A percentile compares a stretch with the other conserved stretches of the same genome.
These are phyloP conservation scores for Candida arabinofermentans DNA, from an alignment of 805 yeast species.

Conservation along the genomic window DNA sequence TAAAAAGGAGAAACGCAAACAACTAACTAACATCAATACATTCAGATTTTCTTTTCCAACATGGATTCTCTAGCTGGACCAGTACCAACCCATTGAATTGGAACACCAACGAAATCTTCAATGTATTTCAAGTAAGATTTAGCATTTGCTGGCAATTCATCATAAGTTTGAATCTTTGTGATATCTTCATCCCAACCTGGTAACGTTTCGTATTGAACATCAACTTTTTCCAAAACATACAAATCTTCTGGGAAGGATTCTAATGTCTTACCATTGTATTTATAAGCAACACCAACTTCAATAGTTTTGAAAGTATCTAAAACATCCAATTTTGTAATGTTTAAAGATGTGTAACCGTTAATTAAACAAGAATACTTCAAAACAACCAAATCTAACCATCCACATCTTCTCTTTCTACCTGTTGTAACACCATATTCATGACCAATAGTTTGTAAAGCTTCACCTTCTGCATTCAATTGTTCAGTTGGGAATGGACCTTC, in stretches of 20 bases:
- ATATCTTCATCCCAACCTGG: conserved; percentile 95
- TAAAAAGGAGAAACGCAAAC: no score
- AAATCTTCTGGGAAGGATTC: conserved; percentile 92
- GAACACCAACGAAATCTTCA: conserved; percentile 79
- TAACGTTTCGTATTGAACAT: conserved; percentile 84
- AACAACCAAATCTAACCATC: conserved; percentile 97
- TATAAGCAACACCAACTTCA: conserved; percentile 82
- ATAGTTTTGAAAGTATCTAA: conserved; percentile 87
- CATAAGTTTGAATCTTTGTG: conserved; percentile 62
- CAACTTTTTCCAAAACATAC: conserved; percentile 75
- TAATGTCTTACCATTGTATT: conserved; percentile 69
- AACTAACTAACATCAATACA: no score
- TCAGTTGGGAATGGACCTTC: conserved; percentile 99
- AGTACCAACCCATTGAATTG: conserved; percentile 96
- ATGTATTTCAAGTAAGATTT: conserved; percentile 79
- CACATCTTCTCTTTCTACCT: conserved; percentile 98
- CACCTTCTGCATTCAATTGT: conserved; percentile 85
- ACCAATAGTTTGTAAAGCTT: conserved; percentile 83
- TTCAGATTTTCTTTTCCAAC: conserved; percentile 49
- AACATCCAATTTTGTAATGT: conserved; percentile 94
- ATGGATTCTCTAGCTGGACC: conserved; percentile 96
- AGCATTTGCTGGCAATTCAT: conserved; percentile 84
- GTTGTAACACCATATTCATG: conserved; percentile 98
- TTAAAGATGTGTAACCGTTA: conserved; percentile 92
- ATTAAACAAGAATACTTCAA: conserved; percentile 85